Percentiles rank a stretch among this genome's conserved stretches.
Evolutionary conservation across 2,329 filamentous ascomycete genomes (phyloP).

Genomic region (Penicillium occitanis): DNA sequence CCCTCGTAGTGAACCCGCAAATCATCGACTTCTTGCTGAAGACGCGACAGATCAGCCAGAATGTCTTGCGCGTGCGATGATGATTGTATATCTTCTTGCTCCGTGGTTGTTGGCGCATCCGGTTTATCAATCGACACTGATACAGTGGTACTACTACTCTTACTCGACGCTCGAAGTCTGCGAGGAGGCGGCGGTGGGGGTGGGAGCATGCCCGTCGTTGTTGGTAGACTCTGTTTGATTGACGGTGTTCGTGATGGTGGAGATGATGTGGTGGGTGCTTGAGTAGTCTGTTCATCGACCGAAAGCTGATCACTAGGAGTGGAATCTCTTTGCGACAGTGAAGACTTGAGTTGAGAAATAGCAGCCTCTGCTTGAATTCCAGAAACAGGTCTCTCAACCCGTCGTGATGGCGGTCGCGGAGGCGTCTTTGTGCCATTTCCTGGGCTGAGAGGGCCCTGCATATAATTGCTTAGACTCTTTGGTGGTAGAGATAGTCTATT

Average conservation of each 20-base stretch:
- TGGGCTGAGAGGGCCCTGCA: conserved; percentile 33
- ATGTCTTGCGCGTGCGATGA: conserved; percentile 55
- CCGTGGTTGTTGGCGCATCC: neutral
- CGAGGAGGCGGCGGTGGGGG: conserved; percentile 52
- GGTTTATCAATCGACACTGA: neutral
- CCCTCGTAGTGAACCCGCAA: conserved; percentile 42
- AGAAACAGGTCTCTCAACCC: conserved; percentile 28
- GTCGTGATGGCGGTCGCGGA: conserved; percentile 57
- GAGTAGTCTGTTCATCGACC: conserved; percentile 23
- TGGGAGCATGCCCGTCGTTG: conserved; percentile 28
- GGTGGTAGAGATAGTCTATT: conserved; percentile 41
- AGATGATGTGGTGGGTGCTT: conserved; percentile 23
- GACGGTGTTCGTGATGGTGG: conserved; percentile 27
- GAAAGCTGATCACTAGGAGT: neutral
- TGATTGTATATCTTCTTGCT: conserved; percentile 24
- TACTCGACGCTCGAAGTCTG: conserved; percentile 44
- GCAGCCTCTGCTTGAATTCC: conserved; percentile 23
- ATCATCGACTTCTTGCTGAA: conserved; percentile 74
- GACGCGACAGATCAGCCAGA: conserved; percentile 67
- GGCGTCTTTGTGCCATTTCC: conserved; percentile 40
- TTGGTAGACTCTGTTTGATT: conserved; percentile 32
- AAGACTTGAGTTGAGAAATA: conserved; percentile 16
- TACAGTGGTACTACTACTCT: conserved; percentile 33
- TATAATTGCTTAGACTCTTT: conserved; percentile 47
- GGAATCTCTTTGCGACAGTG: conserved; percentile 13